These are phyloP conservation scores for Hanseniaspora valbyensis DNA, from an alignment of 805 yeast genomes.

Conservation along the genomic window DNA sequence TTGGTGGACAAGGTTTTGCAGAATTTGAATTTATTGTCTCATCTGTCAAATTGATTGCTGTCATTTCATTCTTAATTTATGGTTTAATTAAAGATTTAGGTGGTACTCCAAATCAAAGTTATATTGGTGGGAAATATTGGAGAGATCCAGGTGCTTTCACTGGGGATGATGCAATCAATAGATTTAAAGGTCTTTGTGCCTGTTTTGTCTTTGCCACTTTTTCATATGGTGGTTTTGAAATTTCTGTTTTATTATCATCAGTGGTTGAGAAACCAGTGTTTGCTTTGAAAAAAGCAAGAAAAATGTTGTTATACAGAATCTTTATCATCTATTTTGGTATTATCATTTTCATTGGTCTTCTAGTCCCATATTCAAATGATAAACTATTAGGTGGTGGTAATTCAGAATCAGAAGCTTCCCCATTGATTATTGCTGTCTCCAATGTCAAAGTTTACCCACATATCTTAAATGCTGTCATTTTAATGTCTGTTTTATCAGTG, in stretches of 20 bases:
- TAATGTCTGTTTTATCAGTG: slow-evolving; percentile 70
- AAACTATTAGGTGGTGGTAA: slow-evolving; percentile 31
- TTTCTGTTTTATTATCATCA: slow-evolving; percentile 41
- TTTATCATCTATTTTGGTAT: slow-evolving; percentile 42
- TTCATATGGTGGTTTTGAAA: slow-evolving; percentile 53
- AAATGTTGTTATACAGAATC: slow-evolving; percentile 50
- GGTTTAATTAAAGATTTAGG: slow-evolving; percentile 48
- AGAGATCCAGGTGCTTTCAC: slow-evolving; percentile 46
- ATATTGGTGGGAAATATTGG: slow-evolving; percentile 52
- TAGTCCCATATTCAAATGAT: slow-evolving; percentile 42
- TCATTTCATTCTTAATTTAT: slow-evolving; percentile 47
- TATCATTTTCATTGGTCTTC: slow-evolving; percentile 44
- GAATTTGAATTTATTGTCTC: slow-evolving; percentile 56
- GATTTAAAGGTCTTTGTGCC: slow-evolving; percentile 46
- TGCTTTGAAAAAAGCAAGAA: slow-evolving; percentile 43
- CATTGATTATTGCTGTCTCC: slow-evolving; percentile 36
- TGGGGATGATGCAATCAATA: slow-evolving; percentile 30
- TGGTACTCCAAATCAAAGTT: slow-evolving; percentile 42
- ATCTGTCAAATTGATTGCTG: slow-evolving; percentile 43
- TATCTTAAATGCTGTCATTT: slow-evolving; percentile 64
- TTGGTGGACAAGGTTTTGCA: slow-evolving; percentile 54
- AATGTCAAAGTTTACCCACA: slow-evolving; percentile 59
- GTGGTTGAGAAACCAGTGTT: slow-evolving; percentile 41
- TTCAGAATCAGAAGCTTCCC: slow-evolving; percentile 36
- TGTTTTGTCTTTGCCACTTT: slow-evolving; percentile 50